Evolutionary conservation across 1,284 basidiomycete genomes (phyloP).

Genomic region (Cerioporus squamosus): DNA sequence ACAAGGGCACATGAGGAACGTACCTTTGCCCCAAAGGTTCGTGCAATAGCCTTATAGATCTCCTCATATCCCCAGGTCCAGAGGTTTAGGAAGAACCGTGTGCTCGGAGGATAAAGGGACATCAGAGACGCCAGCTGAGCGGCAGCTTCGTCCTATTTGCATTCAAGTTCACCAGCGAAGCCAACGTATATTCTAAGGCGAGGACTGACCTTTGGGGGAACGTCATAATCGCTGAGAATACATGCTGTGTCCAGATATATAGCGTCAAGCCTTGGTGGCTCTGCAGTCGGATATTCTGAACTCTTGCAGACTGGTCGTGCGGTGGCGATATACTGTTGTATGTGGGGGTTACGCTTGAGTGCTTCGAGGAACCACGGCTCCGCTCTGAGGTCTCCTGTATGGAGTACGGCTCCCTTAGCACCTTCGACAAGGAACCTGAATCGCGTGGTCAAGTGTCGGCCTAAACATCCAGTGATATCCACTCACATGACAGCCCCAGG

Average conservation of each 20-base stretch:
- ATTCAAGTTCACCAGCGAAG: background rate
- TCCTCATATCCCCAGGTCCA: conserved; percentile 98
- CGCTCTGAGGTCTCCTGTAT: conserved; percentile 92
- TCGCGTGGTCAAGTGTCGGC: background rate
- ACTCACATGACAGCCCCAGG: conserved; percentile 90
- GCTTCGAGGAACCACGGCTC: conserved; percentile 79
- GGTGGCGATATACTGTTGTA: conserved; percentile 66
- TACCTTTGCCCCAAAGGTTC: conserved; percentile 67
- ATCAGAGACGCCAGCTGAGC: conserved; percentile 73
- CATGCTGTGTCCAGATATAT: conserved; percentile 90
- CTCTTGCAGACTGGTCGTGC: background rate
- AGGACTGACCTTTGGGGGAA: conserved; percentile 71
- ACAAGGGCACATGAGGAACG: background rate
- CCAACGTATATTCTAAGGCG: background rate
- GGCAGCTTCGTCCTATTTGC: conserved; percentile 64
- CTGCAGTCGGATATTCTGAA: conserved; percentile 17
- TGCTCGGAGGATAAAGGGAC: conserved; percentile 63
- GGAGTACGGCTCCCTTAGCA: conserved; percentile 70
- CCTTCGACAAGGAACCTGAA: conserved; percentile 89
- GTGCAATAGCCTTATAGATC: conserved; percentile 74
- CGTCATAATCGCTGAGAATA: conserved; percentile 59
- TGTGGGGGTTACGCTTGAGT: conserved; percentile 66
- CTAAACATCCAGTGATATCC: background rate
- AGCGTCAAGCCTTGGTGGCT: conserved; percentile 61
- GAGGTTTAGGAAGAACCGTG: conserved; percentile 85